Conservation (phyloP, 352 stramenopile species). For the Phytophthora multivora region DNA sequence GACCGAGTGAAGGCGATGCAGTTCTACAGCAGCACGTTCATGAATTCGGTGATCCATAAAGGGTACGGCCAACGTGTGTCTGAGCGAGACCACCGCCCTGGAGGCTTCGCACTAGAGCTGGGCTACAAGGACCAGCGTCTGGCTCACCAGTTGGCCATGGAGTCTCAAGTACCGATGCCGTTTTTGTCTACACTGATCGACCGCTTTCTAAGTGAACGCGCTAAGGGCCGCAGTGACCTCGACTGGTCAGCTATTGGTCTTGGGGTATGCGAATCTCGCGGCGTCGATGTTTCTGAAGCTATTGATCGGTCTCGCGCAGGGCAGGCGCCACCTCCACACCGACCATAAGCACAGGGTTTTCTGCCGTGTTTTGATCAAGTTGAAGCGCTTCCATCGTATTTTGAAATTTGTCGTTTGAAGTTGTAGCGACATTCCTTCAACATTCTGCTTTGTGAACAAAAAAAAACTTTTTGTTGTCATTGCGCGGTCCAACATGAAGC, state of each 20-base stretch:
- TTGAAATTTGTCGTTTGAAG: slow-evolving; percentile 13
- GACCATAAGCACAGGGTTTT: background rate
- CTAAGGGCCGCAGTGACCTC: slow-evolving; percentile 61
- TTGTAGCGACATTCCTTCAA: slow-evolving; percentile 25
- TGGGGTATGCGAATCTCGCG: slow-evolving; percentile 56
- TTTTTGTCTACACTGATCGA: slow-evolving; percentile 79
- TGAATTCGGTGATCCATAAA: slow-evolving; percentile 83
- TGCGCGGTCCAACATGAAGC: slow-evolving; percentile 77
- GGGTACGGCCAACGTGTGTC: slow-evolving; percentile 81
- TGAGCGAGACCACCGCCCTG: slow-evolving; percentile 69
- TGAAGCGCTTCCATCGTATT: slow-evolving; percentile 15
- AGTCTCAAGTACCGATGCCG: slow-evolving; percentile 70
- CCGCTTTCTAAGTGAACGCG: slow-evolving; percentile 64
- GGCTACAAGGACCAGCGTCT: slow-evolving; percentile 79
- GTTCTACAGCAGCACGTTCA: slow-evolving; percentile 82
- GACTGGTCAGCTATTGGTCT: slow-evolving; percentile 83
- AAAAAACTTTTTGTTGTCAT: background rate
- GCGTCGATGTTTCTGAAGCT: slow-evolving; percentile 56
- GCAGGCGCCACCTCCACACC: slow-evolving; percentile 9
- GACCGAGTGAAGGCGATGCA: slow-evolving; percentile 76
- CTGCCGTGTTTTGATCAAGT: slow-evolving; percentile 21
- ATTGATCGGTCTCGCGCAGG: slow-evolving; percentile 36
- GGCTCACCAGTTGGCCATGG: slow-evolving; percentile 58
- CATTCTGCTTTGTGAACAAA: background rate
- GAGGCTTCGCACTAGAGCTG: slow-evolving; percentile 75